Evolutionary conservation across 495 filamentous ascomycete species (phyloP).

Genomic region (Podospora pseudopauciseta): DNA sequence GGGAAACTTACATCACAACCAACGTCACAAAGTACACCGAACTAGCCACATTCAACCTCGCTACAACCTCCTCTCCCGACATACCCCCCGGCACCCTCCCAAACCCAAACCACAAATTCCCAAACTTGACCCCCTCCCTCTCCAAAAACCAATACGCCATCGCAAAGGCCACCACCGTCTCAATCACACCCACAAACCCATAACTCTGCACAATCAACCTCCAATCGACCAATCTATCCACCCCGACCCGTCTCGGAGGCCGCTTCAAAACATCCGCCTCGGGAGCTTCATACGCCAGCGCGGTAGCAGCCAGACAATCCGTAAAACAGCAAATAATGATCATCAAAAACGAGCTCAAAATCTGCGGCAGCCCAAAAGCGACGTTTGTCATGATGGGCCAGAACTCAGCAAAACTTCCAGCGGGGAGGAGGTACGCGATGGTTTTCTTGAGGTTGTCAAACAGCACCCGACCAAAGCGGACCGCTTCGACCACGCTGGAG

Average conservation of each 20-base stretch:
- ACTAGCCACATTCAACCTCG: constrained; percentile 54
- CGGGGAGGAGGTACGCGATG: constrained; percentile 66
- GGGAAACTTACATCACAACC: constrained; percentile 56
- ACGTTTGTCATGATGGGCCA: constrained; percentile 70
- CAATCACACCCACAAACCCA: constrained; percentile 57
- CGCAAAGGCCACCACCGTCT: constrained; percentile 56
- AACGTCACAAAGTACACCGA: constrained; percentile 72
- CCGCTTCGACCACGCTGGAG: constrained; percentile 61
- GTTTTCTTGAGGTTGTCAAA: constrained; percentile 74
- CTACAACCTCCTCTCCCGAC: constrained; percentile 44
- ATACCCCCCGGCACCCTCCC: constrained; percentile 46
- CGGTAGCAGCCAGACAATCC: constrained; percentile 59
- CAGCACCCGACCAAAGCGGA: constrained; percentile 61
- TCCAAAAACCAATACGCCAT: constrained; percentile 66
- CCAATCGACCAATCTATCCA: constrained; percentile 63
- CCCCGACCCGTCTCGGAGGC: constrained; percentile 55
- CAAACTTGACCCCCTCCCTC: constrained; percentile 55
- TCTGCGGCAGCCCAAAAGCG: constrained; percentile 63
- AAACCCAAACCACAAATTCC: constrained; percentile 57
- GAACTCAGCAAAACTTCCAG: constrained; percentile 65
- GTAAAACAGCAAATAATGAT: constrained; percentile 71
- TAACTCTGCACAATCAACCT: constrained; percentile 62
- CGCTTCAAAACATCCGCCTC: constrained; percentile 65
- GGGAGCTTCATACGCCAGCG: constrained; percentile 66
- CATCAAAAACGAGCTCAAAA: constrained; percentile 66